Evolutionary conservation across 768 basidiomycete genomes (phyloP), one percentile per base, ranked within the genome.

Genomic region (Naganishia antarctica): DNA sequence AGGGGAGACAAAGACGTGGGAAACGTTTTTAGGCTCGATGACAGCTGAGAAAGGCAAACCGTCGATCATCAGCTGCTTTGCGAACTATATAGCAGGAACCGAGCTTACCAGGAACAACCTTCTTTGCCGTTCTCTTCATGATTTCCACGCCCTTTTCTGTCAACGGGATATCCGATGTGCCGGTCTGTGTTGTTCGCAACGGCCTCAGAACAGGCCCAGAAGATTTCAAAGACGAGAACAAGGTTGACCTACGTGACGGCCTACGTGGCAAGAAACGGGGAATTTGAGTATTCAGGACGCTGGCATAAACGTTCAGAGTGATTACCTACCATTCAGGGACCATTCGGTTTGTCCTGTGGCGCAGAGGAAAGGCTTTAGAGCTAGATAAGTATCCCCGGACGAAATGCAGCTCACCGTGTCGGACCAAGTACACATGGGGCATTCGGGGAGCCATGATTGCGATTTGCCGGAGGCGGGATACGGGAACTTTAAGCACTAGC

Each of bases 291-390:
- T 16, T 51, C 53, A 51, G 21, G 23, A 44, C 48, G 23, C 3
- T 21, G 40, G 43, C 9, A 40, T 28, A 15, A 18, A 9, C 7
- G 12, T 29, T 3, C 8, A 29, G 26, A 13, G 21, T 28, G 26
- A 46, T 75, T 63, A 86, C 84, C 64, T 61, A 69, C 91, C 91
- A 70, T 88, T 91, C 46, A 87, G 71, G 18, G 89, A 90, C 91
- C 92, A 97, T 75, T 93, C 92, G 1, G 93, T 97, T 80, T 96
- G 88, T 32, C 91, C 89, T 90, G 60, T 40, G 21, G n/a, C n/a
- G 16, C 15, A 2, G 32, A 57, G 26, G 32, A 12, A 21, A 9
- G 41, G 23, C 50, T 63, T 16, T 61, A 21, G 25, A 29, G 28
- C 45, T n/a, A 21, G 16, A n/a, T 29, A 16, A 26, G 4, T 34